phyloP scores from a whole-genome alignment of 176 grass and related monocot genomes.

The Carex parvula region DNA sequence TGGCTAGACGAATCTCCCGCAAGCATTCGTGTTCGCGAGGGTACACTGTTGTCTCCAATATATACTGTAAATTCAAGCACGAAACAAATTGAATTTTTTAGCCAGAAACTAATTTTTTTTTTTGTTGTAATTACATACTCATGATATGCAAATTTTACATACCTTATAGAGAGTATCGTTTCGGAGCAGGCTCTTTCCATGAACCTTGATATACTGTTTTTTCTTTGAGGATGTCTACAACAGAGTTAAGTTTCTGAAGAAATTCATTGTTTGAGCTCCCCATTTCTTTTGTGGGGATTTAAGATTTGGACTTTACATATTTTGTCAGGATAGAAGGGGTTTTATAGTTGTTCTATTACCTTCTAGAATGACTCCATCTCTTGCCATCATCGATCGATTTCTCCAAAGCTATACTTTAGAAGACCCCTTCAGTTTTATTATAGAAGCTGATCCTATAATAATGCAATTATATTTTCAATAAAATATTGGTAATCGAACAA shows the following conservation, averaged over 20 bases:
- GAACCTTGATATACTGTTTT: constrained; percentile 25
- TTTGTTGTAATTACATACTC: not conserved
- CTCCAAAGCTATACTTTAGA: not conserved
- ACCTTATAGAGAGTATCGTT: constrained; percentile 47
- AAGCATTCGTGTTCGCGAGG: constrained; percentile 58
- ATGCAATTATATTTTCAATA: not conserved
- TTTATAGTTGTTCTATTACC: not conserved
- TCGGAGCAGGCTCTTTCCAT: constrained; percentile 68
- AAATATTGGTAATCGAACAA: not conserved
- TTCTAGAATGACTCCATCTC: not conserved
- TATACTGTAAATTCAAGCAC: constrained; percentile 36
- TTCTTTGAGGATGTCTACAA: not conserved
- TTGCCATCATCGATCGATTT: not conserved
- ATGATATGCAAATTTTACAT: not conserved
- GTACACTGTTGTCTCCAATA: constrained; percentile 58
- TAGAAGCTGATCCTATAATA: not conserved
- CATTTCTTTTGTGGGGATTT: not conserved
- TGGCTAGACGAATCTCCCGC: constrained; percentile 62
- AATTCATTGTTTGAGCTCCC: not conserved
- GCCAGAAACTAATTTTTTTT: not conserved
- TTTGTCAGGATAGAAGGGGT: not conserved
- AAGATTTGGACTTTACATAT: not conserved
- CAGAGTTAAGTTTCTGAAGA: not conserved
- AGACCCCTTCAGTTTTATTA: not conserved
- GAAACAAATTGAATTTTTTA: not conserved